Base-by-base conservation (phyloP, 495 filamentous ascomycete species). In the Penicillium ochrochloron region DNA sequence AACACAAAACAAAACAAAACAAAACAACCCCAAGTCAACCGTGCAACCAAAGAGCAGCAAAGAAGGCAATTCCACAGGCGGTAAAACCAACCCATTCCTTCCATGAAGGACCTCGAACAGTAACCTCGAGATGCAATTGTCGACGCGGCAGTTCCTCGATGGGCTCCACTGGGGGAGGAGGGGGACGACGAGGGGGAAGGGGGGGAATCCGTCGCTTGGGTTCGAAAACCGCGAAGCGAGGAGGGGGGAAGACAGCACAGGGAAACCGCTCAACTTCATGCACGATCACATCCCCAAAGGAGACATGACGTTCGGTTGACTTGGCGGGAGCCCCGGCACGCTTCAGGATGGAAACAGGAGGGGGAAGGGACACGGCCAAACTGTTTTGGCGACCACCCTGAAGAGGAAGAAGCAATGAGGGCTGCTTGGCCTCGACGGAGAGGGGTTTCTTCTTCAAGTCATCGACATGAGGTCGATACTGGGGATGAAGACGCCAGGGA, bases 311-410 rank as follows among this genome's bases (percentile, higher is more conserved):
- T 15, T 35, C 29, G 23, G 10, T 9, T 5, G 17, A 4, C 31
- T 55, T 34, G 3, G 21, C 29, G 19, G 53, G 4, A 35, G 9
- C 53, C 17, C 23, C 53, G 7, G 33, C 29, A 35, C 29, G 53
- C 53, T 55, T 55, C 31, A 55, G 53, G 15, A 55, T 55, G 31
- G 53, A 11, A 2, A 19, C n/a, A 17, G 53, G 53, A n/a, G 25
- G 51, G 51, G 51, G 17, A 53, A 14, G 31, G 9, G 31, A 17
- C 31, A 55, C 23, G 48, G 25, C 48, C 12, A 27, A 9, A 27
- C 48, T 14, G 48, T 23, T 19, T 1, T 52, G 48, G 23, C 44
- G 15, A 25, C 9, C 44, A 9, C 8, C 5, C 31, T 0, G 44
- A 11, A n/a, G 50, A 29, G 50, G 23, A 29, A 15, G 9, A 29